Base-by-base conservation (phyloP, 1,284 basidiomycete genomes). In the Sparassis latifolia region DNA sequence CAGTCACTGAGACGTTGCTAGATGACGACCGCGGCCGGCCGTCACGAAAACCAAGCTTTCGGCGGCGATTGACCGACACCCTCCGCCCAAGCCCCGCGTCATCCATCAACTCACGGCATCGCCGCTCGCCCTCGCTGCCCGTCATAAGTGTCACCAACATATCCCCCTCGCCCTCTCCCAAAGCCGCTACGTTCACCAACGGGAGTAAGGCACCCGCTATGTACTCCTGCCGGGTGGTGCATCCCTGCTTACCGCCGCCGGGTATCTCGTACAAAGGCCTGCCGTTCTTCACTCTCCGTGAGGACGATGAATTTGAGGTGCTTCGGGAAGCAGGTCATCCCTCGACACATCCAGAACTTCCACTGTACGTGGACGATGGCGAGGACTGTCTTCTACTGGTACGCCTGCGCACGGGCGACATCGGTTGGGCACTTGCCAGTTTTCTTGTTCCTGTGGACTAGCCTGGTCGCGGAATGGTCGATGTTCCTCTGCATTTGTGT, bases 371-470 rank as follows among this genome's bases (percentile, higher is more conserved):
- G 33, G 86, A 89, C 57, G 86, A 89, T 47, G 86, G 87, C 6
- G 87, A 87, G 57, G 88, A 90, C 57, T 89, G 86, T 66, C 67
- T 91, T 55, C 68, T 90, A 48, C 73, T 89, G 33, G 75, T 73
- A 48, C 64, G 84, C 45, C 77, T 82, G 62, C 66, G 64, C 38
- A 49, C 58, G 4, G 76, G 79, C 5, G 70, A 76, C 5, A 72
- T 88, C n/a, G 87, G 87, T 0, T 89, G 88, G 86, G 82, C 81
- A 1, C 64, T 90, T 52, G 87, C 88, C 33, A 89, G 87, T 64
- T 90, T 89, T 65, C 66, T 90, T 61, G 72, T 84, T 33, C 86
- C 86, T 10, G 60, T 80, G 54, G 72, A 72, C 53, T 69, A 60
- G 52, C 43, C 30, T 47, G 33, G 20, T 20, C 20, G 20, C 20